Base-by-base conservation (phyloP, 805 yeast genomes). In the Hanseniaspora hatyaiensis region DNA sequence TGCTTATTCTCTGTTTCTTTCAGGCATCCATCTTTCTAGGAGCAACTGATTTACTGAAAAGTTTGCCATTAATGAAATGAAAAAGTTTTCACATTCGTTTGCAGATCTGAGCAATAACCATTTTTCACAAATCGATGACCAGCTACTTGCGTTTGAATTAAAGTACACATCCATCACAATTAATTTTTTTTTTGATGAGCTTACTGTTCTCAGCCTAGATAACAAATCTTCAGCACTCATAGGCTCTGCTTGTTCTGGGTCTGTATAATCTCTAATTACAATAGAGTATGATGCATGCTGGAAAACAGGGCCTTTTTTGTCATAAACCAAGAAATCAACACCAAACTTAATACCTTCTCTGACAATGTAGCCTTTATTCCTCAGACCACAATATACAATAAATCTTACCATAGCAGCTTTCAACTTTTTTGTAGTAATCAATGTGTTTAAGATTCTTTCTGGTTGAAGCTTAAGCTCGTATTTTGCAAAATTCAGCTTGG, bases 311-410 rank as follows among this genome's bases (percentile, higher is more conserved):
- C 99, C 99, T 50, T 89, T 69, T 47, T 80, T 77, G 11, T 45
- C 26, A 61, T 92, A 92, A 4, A 92, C 67, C 8, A 92, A 65
- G 62, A 68, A 81, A 56, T 88, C 94, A n/a, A 83, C 74, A 2
- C 96, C 95, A 62, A 92, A 92, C 62, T 92, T 92, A 49, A 87
- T 74, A 0, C 97, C 98, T 0, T 88, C 75, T 50, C 94, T 71
- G 2, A 81, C 92, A 67, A 96, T 89, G 96, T 97, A 92, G 0
- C 96, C 96, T 60, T 37, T 45, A n/a, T 45, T 37, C 23, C 49
- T 20, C 13, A 45, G 26, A 6, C 20, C 12, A 3, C 34, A 45
- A n/a, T 45, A 45, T 2, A 45, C 31, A 6, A 34, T 32, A 45
- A 37, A 45, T 16, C 40, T 15, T 18, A 29, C 26, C 12, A 45